These are phyloP conservation scores for Cytospora paraplurivora DNA, from an alignment of 2,329 filamentous ascomycete species.

Conservation along the genomic window DNA sequence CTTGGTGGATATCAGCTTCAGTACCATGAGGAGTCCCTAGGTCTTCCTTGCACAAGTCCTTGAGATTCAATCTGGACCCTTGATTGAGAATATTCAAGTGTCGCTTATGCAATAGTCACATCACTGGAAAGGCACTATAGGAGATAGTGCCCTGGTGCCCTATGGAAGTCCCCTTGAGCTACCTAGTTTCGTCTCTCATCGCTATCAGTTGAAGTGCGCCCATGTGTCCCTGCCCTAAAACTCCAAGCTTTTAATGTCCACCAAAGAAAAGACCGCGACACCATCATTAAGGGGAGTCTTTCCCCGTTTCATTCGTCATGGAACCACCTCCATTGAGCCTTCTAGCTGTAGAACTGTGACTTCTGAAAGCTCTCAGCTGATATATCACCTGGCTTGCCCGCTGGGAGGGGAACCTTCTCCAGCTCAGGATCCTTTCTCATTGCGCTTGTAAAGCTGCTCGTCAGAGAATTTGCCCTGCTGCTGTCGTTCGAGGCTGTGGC, in stretches of 20 bases:
- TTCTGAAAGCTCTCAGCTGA: slow-evolving; percentile 59
- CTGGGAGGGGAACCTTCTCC: slow-evolving; percentile 38
- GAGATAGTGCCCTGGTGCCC: background rate
- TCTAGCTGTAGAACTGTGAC: slow-evolving; percentile 59
- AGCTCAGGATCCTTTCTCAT: slow-evolving; percentile 34
- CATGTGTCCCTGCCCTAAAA: slow-evolving; percentile 17
- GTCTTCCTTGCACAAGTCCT: background rate
- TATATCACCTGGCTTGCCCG: slow-evolving; percentile 54
- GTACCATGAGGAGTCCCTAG: background rate
- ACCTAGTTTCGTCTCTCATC: background rate
- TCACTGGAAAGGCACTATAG: background rate
- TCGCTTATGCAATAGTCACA: background rate
- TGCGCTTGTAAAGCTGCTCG: slow-evolving; percentile 42
- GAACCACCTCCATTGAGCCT: background rate
- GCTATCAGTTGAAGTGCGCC: background rate
- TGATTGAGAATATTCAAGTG: background rate
- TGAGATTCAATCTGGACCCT: background rate
- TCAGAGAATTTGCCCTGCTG: slow-evolving; percentile 53
- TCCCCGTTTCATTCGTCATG: background rate
- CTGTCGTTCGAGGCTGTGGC: slow-evolving; percentile 48
- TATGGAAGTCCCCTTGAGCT: background rate
- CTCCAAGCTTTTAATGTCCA: slow-evolving; percentile 27
- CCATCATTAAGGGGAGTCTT: background rate
- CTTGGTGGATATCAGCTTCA: background rate
- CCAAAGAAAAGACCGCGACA: background rate